A percentile compares a stretch with the other conserved stretches of the same genome.
phyloP scores from a whole-genome alignment of 2,329 filamentous ascomycete genomes.

The Neopestalotiopsis sp. region DNA sequence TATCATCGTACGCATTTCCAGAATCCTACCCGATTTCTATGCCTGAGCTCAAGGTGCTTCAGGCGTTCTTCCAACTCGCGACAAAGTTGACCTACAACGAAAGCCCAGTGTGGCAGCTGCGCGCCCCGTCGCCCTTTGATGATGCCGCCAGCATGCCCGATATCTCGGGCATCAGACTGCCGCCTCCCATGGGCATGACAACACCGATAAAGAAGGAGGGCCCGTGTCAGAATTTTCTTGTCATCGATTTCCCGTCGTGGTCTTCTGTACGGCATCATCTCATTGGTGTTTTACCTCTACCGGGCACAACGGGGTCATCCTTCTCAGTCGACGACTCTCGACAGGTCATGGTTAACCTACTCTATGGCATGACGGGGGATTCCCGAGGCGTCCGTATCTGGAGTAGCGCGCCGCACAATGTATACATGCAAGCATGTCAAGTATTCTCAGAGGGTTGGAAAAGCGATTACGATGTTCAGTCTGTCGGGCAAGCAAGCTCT shows the following conservation, averaged over 20 bases:
- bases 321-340: conserved; percentile 50
- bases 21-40: conserved; percentile 57
- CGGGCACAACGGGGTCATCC: conserved; percentile 50
- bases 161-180: conserved; percentile 52
- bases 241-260: conserved; percentile 65
- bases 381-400: conserved; percentile 58
- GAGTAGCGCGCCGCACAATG: conserved; percentile 31
- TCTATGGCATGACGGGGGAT: conserved; percentile 62
- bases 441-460: conserved; percentile 65
- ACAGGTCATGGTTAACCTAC: conserved; percentile 52
- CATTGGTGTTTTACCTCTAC: conserved; percentile 55
- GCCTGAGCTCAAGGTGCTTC: conserved; percentile 53
- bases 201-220: conserved; percentile 54
- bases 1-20: conserved; percentile 36
- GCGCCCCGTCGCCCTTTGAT: conserved; percentile 53
- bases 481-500: conserved; percentile 60
- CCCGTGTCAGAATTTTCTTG: conserved; percentile 55
- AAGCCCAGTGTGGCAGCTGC: conserved; percentile 50
- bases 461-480: conserved; percentile 61
- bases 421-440: conserved; percentile 61
- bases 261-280: conserved; percentile 57
- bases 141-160: conserved; percentile 31
- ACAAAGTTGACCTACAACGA: conserved; percentile 48
- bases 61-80: conserved; percentile 53
- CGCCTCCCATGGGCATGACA: conserved; percentile 37